Conservation (phyloP, 2,329 filamentous ascomycete genomes). For the Aspergillus unguis region DNA sequence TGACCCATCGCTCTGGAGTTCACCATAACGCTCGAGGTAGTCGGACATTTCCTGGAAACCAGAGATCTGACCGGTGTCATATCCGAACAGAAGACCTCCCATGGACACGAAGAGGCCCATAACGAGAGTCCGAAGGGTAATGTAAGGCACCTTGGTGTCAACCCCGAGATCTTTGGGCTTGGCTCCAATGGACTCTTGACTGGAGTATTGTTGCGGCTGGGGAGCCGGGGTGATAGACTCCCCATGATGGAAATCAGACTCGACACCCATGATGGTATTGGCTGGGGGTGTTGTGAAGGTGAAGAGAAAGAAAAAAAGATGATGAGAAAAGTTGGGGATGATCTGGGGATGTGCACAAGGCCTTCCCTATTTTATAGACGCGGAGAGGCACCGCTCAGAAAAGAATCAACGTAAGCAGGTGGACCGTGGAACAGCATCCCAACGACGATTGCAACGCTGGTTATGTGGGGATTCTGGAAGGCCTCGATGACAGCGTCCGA, state of each 20-base stretch:
- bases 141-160: constrained; percentile 30
- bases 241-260: constrained; percentile 29
- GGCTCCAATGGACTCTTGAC: constrained; percentile 23
- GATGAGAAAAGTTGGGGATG: background rate
- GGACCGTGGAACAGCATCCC: background rate
- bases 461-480: constrained; percentile 8
- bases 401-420: constrained; percentile 8
- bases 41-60: constrained; percentile 44
- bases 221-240: constrained; percentile 30
- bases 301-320: background rate
- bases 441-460: background rate
- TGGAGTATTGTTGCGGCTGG: constrained; percentile 20
- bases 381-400: background rate
- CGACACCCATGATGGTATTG: constrained; percentile 27
- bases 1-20: constrained; percentile 27
- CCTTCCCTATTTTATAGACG: constrained; percentile 5
- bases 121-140: constrained; percentile 38
- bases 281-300: background rate
- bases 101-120: constrained; percentile 48
- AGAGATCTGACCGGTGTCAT: constrained; percentile 46
- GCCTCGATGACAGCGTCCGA: constrained; percentile 4
- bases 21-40: constrained; percentile 41
- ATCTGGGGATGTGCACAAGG: constrained; percentile 11
- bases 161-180: constrained; percentile 25
- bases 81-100: constrained; percentile 46